Evolutionary conservation across 352 stramenopile genomes (phyloP), one percentile per base, ranked within the genome.

Genomic region (Pythium chondricola): DNA sequence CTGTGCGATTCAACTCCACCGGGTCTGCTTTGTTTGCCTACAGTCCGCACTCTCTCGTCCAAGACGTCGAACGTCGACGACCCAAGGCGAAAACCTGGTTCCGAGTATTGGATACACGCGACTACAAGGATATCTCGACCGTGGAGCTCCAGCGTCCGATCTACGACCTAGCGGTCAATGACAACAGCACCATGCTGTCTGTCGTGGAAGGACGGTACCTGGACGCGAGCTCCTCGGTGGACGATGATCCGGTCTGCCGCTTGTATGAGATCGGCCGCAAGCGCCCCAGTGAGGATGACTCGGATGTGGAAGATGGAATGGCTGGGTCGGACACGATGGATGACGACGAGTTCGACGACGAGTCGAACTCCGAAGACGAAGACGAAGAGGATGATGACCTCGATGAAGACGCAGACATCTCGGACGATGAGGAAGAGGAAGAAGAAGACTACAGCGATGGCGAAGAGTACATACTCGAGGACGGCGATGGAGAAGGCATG

Each of bases 221-320:
- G 14, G 71, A 89, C 44, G 69, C 74, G 21, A 63, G 68, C 2
- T 67, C 69, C 11, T 71, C 74, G 10, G 61, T 70, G 16, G 68
- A 88, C n/a, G 74, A 93, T 38, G 80, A 92, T 56, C 76, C 80
- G 0, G 70, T 91, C 16, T 94, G 81, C 30, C 77, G 81, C 13
- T 56, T 94, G n/a, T 95, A 95, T 35, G 85, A 95, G 33, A 74
- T 94, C 39, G 85, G 85, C 8, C 69, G 85, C 2, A 92, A 88
- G 44, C 81, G 83, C 1, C 74, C 82, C 10, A 79, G 81, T 36
- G 85, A 95, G 58, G 84, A 88, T 44, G 85, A 95, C 48, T 95
- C 85, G 7, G 85, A 95, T 48, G 63, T 85, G 17, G 85, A 95
- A 56, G 78, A 90, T 43, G 76, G 56, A 10, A 57, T 83, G 13